phyloP scores from a whole-genome alignment of 2,329 filamentous ascomycete genomes.

The Arthrobotrys sinensis region DNA sequence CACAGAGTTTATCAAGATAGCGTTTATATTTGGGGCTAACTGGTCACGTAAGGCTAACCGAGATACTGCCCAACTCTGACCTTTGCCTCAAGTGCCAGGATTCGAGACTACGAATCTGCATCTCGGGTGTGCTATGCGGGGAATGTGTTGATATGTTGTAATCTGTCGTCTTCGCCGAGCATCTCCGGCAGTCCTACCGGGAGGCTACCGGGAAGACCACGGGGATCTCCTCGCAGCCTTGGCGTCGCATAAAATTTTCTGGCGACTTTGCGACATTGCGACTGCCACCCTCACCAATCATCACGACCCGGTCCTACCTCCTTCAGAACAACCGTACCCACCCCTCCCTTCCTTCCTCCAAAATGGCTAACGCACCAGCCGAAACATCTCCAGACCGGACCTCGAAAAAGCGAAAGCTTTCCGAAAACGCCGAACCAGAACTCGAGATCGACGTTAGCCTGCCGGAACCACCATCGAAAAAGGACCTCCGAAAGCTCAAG shows the following conservation, averaged over 20 bases:
- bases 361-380: constrained; percentile 61
- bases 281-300: not conserved
- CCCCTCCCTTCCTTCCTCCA: not conserved
- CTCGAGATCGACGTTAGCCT: constrained; percentile 90
- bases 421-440: constrained; percentile 72
- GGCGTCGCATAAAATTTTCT: constrained; percentile 23
- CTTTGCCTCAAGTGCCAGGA: too few species aligned
- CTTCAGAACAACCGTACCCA: not conserved
- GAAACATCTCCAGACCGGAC: constrained; percentile 26
- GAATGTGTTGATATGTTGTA: too few species aligned
- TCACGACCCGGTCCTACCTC: not conserved
- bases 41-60: too few species aligned
- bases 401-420: constrained; percentile 80
- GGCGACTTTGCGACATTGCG: constrained; percentile 4
- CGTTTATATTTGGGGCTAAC: too few species aligned
- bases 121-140: too few species aligned
- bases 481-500: constrained; percentile 88
- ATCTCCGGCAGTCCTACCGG: too few species aligned
- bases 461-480: constrained; percentile 97
- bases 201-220: not conserved
- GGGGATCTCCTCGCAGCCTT: not conserved
- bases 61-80: too few species aligned
- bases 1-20: too few species aligned
- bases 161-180: too few species aligned
- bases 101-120: too few species aligned